phyloP scores from a whole-genome alignment of 1,284 basidiomycete species.

The Chalciporus piperatoides region DNA sequence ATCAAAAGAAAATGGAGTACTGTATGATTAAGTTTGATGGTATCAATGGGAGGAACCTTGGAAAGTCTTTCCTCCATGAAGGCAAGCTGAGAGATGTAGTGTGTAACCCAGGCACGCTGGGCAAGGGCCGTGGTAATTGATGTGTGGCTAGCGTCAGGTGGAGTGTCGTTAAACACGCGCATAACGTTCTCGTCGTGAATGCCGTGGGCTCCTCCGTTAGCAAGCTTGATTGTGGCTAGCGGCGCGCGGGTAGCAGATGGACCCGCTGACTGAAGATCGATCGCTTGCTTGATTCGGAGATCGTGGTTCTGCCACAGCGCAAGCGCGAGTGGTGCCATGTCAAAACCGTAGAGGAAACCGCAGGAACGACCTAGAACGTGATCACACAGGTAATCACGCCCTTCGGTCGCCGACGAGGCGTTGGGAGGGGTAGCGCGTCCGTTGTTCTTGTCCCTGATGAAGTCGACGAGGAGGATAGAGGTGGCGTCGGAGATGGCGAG shows the following conservation, averaged over 20 bases:
- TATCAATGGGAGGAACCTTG: slow-evolving; percentile 40
- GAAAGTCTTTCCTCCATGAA: slow-evolving; percentile 23
- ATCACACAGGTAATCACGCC: slow-evolving; percentile 28
- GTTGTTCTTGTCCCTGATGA: slow-evolving; percentile 32
- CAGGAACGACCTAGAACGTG: slow-evolving; percentile 34
- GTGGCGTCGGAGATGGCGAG: slow-evolving; percentile 31
- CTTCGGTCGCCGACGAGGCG: slow-evolving; percentile 11
- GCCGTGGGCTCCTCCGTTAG: slow-evolving; percentile 37
- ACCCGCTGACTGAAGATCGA: slow-evolving; percentile 56
- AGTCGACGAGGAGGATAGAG: slow-evolving; percentile 27
- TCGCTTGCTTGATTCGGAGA: slow-evolving; percentile 36
- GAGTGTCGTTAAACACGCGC: slow-evolving; percentile 37
- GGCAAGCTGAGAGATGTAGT: slow-evolving; percentile 32
- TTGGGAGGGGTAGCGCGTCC: slow-evolving; percentile 29
- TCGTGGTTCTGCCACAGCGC: slow-evolving; percentile 32
- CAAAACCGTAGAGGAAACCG: slow-evolving; percentile 41
- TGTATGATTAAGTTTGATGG: slow-evolving; percentile 32
- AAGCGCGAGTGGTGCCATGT: slow-evolving; percentile 40
- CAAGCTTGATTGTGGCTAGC: slow-evolving; percentile 40
- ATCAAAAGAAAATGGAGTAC: slow-evolving; percentile 27
- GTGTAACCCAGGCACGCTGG: slow-evolving; percentile 53
- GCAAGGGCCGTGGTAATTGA: slow-evolving; percentile 33
- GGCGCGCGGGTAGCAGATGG: slow-evolving; percentile 39
- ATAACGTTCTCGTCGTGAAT: slow-evolving; percentile 42
- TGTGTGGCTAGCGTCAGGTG: background rate